These are phyloP conservation scores for Monosporozyma aerobia DNA, from an alignment of 805 yeast genomes.

Conservation along the genomic window DNA sequence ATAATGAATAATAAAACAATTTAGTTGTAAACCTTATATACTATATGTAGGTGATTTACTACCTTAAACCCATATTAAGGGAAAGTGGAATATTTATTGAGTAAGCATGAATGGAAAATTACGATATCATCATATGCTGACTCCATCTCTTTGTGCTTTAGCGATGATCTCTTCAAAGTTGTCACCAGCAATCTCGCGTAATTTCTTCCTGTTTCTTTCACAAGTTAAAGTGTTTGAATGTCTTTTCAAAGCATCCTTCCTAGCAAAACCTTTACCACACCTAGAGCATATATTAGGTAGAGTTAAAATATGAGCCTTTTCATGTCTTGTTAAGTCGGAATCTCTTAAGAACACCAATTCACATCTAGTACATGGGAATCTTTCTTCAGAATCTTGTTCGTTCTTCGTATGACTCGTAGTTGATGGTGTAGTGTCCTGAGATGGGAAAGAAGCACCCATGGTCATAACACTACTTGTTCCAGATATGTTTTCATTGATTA, in stretches of 20 bases:
- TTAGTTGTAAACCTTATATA: not conserved
- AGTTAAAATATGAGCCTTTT: slow-evolving; percentile 59
- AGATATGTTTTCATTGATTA: not conserved
- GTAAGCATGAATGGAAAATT: not conserved
- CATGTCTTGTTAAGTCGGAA: slow-evolving; percentile 64
- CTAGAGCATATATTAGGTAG: slow-evolving; percentile 67
- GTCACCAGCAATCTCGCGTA: slow-evolving; percentile 29
- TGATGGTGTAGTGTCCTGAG: not conserved
- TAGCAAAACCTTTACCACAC: slow-evolving; percentile 77
- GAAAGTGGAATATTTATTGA: not conserved
- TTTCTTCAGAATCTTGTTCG: slow-evolving; percentile 17
- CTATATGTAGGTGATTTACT: not conserved
- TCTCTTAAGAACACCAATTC: slow-evolving; percentile 55
- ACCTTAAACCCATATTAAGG: not conserved
- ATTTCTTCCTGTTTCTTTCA: slow-evolving; percentile 55
- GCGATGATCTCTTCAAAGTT: slow-evolving; percentile 29
- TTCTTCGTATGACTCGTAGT: not conserved
- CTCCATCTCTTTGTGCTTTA: slow-evolving; percentile 23
- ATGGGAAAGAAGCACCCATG: not conserved
- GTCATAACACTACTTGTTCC: not conserved
- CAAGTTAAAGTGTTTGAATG: slow-evolving; percentile 71
- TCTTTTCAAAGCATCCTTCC: slow-evolving; percentile 73
- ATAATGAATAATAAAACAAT: not conserved
- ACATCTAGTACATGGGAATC: slow-evolving; percentile 53
- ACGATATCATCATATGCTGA: slow-evolving; percentile 9